A percentile compares a stretch with the other conserved stretches of the same genome.
These are phyloP conservation scores for Lunasporangiospora selenospora DNA, from an alignment of 192 early-diverging fungal species.

Conservation along the genomic window DNA sequence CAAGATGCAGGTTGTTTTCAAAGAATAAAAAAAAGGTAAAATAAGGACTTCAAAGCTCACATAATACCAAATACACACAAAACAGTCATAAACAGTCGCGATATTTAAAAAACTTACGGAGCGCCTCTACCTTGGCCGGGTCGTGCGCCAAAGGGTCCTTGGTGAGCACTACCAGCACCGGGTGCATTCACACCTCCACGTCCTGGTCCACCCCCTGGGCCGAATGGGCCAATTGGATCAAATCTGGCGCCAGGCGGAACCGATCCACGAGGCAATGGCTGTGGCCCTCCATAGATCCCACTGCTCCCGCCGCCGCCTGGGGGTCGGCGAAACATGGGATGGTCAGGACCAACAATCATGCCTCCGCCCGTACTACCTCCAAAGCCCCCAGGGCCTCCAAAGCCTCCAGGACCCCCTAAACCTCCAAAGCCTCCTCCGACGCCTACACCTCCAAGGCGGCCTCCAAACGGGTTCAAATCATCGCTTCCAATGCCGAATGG, in stretches of 20 bases:
- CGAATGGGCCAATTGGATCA: conserved; percentile 91
- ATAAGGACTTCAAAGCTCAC: background rate
- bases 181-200: conserved; percentile 32
- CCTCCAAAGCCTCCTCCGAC: conserved; percentile 31
- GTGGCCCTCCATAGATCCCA: conserved; percentile 62
- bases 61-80: conserved; percentile 10
- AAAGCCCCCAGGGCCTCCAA: conserved; percentile 38
- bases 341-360: conserved; percentile 87
- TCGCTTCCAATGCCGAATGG: conserved; percentile 71
- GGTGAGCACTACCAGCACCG: conserved; percentile 40
- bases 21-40: conserved; percentile 9
- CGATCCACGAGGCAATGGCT: conserved; percentile 70
- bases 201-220: conserved; percentile 49
- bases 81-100: background rate
- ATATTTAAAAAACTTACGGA: conserved; percentile 29
- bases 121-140: conserved; percentile 46
- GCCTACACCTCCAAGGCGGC: conserved; percentile 3
- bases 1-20: too few relatives aligned
- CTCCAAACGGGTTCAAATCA: conserved; percentile 76
- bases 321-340: conserved; percentile 83
- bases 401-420: conserved; percentile 37
- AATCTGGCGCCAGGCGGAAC: conserved; percentile 90
- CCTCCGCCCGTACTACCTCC: conserved; percentile 66
- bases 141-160: conserved; percentile 28
- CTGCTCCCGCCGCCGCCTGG: conserved; percentile 39